A percentile compares a stretch with the other conserved stretches of the same genome.
phyloP scores from a whole-genome alignment of 2,329 filamentous ascomycete species.

The Calonectria multiphialidica region DNA sequence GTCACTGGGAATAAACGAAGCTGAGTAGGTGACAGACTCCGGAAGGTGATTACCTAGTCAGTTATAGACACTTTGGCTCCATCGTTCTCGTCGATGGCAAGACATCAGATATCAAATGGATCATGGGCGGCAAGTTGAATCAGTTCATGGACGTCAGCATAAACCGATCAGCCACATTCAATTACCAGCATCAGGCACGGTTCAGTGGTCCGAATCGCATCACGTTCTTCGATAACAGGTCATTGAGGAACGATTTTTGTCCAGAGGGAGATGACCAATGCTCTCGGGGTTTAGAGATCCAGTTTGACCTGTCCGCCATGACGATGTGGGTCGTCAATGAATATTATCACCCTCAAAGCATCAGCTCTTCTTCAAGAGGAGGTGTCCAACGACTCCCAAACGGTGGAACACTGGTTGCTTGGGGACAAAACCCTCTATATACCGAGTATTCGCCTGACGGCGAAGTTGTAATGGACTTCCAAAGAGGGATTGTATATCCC shows the following conservation, averaged over 20 bases:
- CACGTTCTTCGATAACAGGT: slow-evolving; percentile 9
- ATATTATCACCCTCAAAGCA: slow-evolving; percentile 10
- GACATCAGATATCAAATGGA: slow-evolving; percentile 7
- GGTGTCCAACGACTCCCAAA: slow-evolving; percentile 10
- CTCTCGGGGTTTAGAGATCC: slow-evolving; percentile 9
- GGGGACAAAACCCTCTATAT: slow-evolving; percentile 11
- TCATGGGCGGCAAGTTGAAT: slow-evolving; percentile 1
- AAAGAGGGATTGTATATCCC: not conserved
- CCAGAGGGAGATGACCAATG: not conserved
- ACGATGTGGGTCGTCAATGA: slow-evolving; percentile 12
- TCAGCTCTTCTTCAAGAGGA: not conserved
- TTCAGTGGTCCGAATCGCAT: slow-evolving; percentile 4
- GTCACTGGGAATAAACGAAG: not conserved
- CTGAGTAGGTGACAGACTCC: not conserved
- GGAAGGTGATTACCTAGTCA: not conserved
- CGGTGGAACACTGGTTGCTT: not conserved
- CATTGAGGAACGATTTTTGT: slow-evolving; percentile 3
- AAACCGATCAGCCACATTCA: not conserved
- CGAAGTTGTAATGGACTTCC: slow-evolving; percentile 6
- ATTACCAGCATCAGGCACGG: slow-evolving; percentile 7
- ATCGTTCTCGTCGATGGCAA: not conserved
- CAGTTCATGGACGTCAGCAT: not conserved
- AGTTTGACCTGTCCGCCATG: not conserved
- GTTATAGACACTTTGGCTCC: slow-evolving; percentile 1
- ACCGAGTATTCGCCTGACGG: not conserved